Evolutionary conservation across 2,329 filamentous ascomycete genomes (phyloP).

Genomic region (Hypoxylon sp.): DNA sequence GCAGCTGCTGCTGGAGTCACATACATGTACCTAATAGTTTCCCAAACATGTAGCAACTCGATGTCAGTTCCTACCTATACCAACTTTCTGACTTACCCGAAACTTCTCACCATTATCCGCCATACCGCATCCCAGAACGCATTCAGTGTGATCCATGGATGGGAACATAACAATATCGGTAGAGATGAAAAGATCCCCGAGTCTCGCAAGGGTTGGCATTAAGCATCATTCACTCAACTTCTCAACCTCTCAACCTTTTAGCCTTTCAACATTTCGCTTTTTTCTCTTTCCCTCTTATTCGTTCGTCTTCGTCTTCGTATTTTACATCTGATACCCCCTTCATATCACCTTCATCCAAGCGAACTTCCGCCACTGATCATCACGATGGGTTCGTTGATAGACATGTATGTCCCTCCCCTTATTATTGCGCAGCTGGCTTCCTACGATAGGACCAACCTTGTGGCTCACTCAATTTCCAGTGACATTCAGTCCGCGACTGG

Average conservation of each 20-base stretch:
- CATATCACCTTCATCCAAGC: neutral
- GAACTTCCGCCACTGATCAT: neutral
- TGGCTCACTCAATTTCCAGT: slow-evolving; percentile 5
- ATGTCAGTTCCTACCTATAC: neutral
- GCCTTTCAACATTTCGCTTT: neutral
- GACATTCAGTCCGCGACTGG: slow-evolving; percentile 1
- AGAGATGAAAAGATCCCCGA: neutral
- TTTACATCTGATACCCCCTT: neutral
- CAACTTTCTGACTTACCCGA: neutral
- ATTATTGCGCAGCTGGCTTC: neutral
- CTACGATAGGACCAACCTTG: slow-evolving; percentile 3
- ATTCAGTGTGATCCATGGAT: neutral
- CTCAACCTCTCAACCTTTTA: too few relatives aligned
- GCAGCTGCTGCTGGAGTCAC: neutral
- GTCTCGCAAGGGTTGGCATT: neutral
- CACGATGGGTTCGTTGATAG: slow-evolving; percentile 23
- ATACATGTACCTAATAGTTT: neutral
- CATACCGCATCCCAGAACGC: neutral
- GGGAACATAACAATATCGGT: neutral
- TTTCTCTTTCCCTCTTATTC: neutral
- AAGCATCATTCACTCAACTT: neutral
- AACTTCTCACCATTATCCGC: neutral
- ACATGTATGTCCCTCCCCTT: slow-evolving; percentile 21
- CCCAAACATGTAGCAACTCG: neutral
- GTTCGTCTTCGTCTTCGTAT: neutral